Percentiles rank a stretch among this genome's conserved stretches.
phyloP scores from a whole-genome alignment of 805 yeast genomes.

The Saturnispora saitoi region DNA sequence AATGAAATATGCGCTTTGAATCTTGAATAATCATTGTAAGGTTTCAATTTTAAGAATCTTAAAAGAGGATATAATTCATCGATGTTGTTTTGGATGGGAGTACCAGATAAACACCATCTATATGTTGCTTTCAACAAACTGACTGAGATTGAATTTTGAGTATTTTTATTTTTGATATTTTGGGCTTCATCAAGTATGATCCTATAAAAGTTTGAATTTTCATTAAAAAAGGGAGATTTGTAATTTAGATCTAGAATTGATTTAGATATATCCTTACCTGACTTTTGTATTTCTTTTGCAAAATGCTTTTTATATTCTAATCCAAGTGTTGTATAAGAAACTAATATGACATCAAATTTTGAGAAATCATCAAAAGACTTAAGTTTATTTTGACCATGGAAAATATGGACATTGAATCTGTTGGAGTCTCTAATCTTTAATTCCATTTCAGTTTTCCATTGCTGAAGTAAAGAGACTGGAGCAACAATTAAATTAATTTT shows the following conservation, averaged over 20 bases:
- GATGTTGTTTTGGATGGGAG: conserved; percentile 50
- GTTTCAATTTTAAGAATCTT: conserved; percentile 45
- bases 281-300: conserved; percentile 29
- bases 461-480: conserved; percentile 78
- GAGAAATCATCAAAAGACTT: conserved; percentile 38
- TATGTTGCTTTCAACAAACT: conserved; percentile 32
- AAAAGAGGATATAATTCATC: conserved; percentile 46
- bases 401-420: conserved; percentile 45
- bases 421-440: conserved; percentile 46
- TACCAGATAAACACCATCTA: conserved; percentile 48
- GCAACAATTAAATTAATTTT: conserved; percentile 74
- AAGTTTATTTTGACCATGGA: conserved; percentile 42
- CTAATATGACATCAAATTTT: conserved; percentile 62
- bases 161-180: conserved; percentile 40
- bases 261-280: conserved; percentile 30
- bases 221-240: conserved; percentile 54
- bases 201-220: conserved; percentile 43
- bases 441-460: conserved; percentile 75
- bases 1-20: conserved; percentile 49
- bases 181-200: conserved; percentile 52
- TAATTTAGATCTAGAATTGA: conserved; percentile 34
- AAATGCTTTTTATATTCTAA: conserved; percentile 68
- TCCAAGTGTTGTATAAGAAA: conserved; percentile 74
- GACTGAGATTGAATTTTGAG: conserved; percentile 41
- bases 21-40: conserved; percentile 51